Conservation (phyloP, 257 asterid species). For the Misopates orontium region DNA sequence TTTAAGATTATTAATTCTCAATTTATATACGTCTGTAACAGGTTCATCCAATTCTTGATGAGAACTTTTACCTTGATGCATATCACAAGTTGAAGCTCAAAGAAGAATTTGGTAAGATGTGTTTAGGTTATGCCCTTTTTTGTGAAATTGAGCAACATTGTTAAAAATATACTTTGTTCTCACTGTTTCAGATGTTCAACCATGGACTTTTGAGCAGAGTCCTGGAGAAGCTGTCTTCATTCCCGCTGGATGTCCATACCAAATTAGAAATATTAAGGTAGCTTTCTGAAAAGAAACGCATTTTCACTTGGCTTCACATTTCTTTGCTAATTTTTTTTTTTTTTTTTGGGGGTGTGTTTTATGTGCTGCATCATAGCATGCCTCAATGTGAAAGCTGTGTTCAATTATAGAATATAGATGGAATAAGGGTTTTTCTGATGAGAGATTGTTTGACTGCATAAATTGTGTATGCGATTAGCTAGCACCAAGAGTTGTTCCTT, state of each 20-base stretch:
- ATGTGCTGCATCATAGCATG: slow-evolving; percentile 8
- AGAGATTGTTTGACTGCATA: neutral
- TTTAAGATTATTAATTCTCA: slow-evolving; percentile 7
- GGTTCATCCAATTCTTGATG: slow-evolving; percentile 97
- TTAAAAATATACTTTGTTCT: slow-evolving; percentile 23
- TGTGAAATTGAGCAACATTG: slow-evolving; percentile 5
- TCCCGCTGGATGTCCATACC: slow-evolving; percentile 99
- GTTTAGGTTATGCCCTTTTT: slow-evolving; percentile 10
- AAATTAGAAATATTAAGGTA: slow-evolving; percentile 79
- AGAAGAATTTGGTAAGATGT: slow-evolving; percentile 82
- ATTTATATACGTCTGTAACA: slow-evolving; percentile 34
- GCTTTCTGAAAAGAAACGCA: slow-evolving; percentile 7
- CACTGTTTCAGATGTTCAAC: slow-evolving; percentile 67
- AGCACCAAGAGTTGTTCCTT: slow-evolving; percentile 1
- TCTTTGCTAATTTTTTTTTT: neutral
- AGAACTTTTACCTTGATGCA: slow-evolving; percentile 72
- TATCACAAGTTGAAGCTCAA: slow-evolving; percentile 89
- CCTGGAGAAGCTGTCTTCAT: slow-evolving; percentile 89
- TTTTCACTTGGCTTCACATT: slow-evolving; percentile 7
- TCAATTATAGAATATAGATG: slow-evolving; percentile 8
- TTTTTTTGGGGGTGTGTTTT: neutral
- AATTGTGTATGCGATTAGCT: neutral
- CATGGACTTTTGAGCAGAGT: slow-evolving; percentile 86
- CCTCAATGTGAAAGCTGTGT: neutral
- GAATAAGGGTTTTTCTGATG: neutral